phyloP scores from a whole-genome alignment of 495 filamentous ascomycete species.

The Entonaema liquescens region DNA sequence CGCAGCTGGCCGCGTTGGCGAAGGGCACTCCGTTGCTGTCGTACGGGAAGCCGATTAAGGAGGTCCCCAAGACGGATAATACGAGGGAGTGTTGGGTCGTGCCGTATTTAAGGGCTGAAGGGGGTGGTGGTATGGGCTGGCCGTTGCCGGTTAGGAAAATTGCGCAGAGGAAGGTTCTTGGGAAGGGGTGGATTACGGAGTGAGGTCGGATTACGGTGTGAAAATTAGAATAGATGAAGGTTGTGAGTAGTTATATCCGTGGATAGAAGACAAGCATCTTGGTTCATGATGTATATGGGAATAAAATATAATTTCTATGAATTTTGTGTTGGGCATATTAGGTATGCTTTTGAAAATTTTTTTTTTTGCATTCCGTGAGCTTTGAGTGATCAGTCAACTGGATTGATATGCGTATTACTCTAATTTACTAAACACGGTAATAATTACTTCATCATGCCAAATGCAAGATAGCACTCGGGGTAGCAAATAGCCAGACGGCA shows the following conservation, averaged over 20 bases:
- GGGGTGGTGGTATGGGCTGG: conserved; percentile 75
- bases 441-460: too few species aligned
- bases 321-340: too few species aligned
- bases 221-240: neutral
- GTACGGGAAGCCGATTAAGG: conserved; percentile 91
- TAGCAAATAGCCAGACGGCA: neutral
- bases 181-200: conserved; percentile 73
- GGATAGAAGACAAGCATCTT: too few species aligned
- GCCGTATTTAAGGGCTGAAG: conserved; percentile 72
- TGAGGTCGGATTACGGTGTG: neutral
- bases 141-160: conserved; percentile 84
- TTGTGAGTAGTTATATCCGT: too few species aligned
- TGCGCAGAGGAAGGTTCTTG: conserved; percentile 74
- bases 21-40: conserved; percentile 84
- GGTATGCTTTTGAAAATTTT: too few species aligned
- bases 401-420: too few species aligned
- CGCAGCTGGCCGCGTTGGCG: conserved; percentile 80
- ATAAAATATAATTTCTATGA: too few species aligned
- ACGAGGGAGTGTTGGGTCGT: conserved; percentile 84
- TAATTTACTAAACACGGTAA: too few species aligned
- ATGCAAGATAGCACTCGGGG: too few species aligned
- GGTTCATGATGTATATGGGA: too few species aligned
- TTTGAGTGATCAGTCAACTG: too few species aligned
- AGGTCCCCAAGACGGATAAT: conserved; percentile 61
- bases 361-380: too few species aligned